phyloP scores from a whole-genome alignment of 352 stramenopile species.

The Hyaloperonospora arabidopsidis region DNA sequence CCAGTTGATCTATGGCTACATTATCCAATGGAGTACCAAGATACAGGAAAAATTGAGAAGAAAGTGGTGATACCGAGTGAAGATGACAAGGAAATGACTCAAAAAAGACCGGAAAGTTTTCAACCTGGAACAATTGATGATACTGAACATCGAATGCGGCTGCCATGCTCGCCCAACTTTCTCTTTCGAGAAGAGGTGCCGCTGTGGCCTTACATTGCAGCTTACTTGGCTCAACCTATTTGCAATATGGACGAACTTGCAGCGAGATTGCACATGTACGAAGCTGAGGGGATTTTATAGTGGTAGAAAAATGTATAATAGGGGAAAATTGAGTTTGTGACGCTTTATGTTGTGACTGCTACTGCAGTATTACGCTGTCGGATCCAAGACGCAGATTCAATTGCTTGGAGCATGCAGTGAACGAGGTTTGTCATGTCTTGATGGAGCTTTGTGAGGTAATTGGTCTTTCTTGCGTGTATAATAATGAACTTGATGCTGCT shows the following conservation, averaged over 20 bases:
- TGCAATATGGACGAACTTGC: constrained; percentile 28
- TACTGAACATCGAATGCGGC: constrained; percentile 11
- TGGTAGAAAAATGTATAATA: not conserved
- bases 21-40: constrained; percentile 36
- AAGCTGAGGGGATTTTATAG: not conserved
- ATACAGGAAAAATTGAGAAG: constrained; percentile 7
- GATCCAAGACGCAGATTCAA: constrained; percentile 26
- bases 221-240: constrained; percentile 41
- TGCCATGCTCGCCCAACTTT: constrained; percentile 44
- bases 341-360: constrained; percentile 5
- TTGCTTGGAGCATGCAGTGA: constrained; percentile 34
- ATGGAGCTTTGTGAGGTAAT: not conserved
- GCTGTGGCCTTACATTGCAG: constrained; percentile 63
- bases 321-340: not conserved
- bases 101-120: no score
- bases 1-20: constrained; percentile 18
- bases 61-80: not conserved
- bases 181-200: constrained; percentile 34
- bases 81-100: no score
- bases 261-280: constrained; percentile 37
- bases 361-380: constrained; percentile 26
- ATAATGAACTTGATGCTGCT: constrained; percentile 1
- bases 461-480: not conserved
- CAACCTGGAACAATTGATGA: no score
- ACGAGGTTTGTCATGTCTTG: constrained; percentile 18